Evolutionary conservation across 179 eudicot genomes (phyloP).

Genomic region (Beta macrorhiza): DNA sequence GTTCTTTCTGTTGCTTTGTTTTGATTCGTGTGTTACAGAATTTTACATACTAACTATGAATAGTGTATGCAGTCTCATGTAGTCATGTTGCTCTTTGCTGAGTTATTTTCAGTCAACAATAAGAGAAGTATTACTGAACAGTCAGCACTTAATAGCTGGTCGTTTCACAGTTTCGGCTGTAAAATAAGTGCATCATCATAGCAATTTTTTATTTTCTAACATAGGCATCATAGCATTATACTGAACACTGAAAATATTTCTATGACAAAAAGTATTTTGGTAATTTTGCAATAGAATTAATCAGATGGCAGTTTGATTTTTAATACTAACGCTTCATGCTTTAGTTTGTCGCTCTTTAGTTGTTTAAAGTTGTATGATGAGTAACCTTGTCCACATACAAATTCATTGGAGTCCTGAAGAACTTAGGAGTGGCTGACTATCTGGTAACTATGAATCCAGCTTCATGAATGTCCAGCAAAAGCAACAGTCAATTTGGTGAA

Average conservation of each 20-base stretch:
- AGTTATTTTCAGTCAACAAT: neutral
- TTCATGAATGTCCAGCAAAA: conserved; percentile 88
- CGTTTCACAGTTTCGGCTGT: neutral
- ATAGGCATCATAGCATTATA: no score
- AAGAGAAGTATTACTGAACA: no score
- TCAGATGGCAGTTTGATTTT: neutral
- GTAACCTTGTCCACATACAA: neutral
- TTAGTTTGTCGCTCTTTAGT: neutral
- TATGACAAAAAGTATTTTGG: neutral
- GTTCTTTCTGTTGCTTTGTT: neutral
- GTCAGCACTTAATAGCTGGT: neutral
- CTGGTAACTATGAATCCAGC: conserved; percentile 33
- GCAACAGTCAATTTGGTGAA: conserved; percentile 70
- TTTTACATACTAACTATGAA: neutral
- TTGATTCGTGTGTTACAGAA: neutral
- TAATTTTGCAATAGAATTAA: neutral
- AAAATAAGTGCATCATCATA: neutral
- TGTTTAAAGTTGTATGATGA: neutral
- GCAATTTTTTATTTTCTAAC: neutral
- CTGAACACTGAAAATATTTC: neutral
- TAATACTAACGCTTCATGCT: neutral
- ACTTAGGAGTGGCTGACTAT: neutral
- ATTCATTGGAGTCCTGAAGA: neutral
- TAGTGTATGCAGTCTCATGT: neutral
- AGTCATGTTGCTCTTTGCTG: neutral